Percentiles rank a stretch among this genome's conserved stretches.
Conservation (phyloP, 129 eudicot genomes). For the Flaveria ramosissima region DNA sequence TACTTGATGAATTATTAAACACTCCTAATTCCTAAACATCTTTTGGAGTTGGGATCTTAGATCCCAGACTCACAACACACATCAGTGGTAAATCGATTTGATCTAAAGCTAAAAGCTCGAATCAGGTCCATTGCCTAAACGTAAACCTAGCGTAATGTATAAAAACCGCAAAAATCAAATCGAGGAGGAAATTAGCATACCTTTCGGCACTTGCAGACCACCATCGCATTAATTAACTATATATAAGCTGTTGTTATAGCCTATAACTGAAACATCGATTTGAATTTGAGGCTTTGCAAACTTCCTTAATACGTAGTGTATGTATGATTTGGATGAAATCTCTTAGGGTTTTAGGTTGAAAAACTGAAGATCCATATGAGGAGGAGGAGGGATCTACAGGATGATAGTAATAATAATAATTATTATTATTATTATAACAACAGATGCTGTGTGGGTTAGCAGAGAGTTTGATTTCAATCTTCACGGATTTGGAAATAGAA, state of each 20-base stretch:
- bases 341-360: neutral
- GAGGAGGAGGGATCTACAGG: too few species aligned
- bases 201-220: conserved; percentile 99
- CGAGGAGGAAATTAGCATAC: conserved; percentile 31
- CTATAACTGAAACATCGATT: conserved; percentile 19
- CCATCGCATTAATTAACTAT: conserved; percentile 52
- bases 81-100: conserved; percentile 36
- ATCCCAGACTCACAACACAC: conserved; percentile 22
- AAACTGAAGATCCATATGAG: neutral
- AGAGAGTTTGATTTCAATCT: neutral
- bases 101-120: conserved; percentile 38
- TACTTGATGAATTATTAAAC: neutral
- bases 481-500: too few species aligned
- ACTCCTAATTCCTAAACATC: neutral
- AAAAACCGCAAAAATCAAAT: neutral
- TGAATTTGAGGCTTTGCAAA: too few species aligned
- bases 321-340: neutral
- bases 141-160: neutral
- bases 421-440: neutral
- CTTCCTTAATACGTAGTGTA: too few species aligned
- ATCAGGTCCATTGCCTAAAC: neutral
- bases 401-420: too few species aligned
- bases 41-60: conserved; percentile 26
- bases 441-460: neutral
- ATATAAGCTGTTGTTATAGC: conserved; percentile 8